These are phyloP conservation scores for Tetracladium maxilliforme DNA, from an alignment of 2,329 filamentous ascomycete genomes.

Conservation along the genomic window DNA sequence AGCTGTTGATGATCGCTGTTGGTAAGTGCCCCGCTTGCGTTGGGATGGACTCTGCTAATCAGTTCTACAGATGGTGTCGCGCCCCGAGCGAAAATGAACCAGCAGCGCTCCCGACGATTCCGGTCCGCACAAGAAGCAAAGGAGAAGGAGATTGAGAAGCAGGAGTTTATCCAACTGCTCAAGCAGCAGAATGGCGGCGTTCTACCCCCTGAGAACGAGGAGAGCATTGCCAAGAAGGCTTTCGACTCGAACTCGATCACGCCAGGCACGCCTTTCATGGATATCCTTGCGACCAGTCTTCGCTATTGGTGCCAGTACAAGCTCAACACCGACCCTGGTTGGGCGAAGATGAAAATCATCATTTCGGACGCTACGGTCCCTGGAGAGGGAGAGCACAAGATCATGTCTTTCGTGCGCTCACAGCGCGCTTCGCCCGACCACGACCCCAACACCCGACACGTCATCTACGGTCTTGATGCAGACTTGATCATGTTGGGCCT, in stretches of 20 bases:
- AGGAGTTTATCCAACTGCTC: slow-evolving; percentile 73
- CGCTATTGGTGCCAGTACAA: slow-evolving; percentile 98
- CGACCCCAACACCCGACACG: slow-evolving; percentile 91
- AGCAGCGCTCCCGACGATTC: slow-evolving; percentile 92
- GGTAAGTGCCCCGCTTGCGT: slow-evolving; percentile 34
- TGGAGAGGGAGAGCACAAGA: slow-evolving; percentile 97
- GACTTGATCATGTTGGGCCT: slow-evolving; percentile 98
- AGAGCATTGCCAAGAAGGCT: slow-evolving; percentile 64
- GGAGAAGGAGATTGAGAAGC: slow-evolving; percentile 85
- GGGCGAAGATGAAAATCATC: slow-evolving; percentile 93
- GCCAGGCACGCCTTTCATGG: slow-evolving; percentile 97
- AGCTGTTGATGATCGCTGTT: slow-evolving; percentile 94
- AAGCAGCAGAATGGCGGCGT: slow-evolving; percentile 60
- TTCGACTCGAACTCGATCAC: slow-evolving; percentile 86
- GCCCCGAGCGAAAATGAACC: slow-evolving; percentile 98
- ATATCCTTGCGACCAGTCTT: slow-evolving; percentile 76
- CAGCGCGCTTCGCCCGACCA: slow-evolving; percentile 83
- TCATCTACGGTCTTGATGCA: slow-evolving; percentile 95
- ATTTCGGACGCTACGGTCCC: slow-evolving; percentile 97
- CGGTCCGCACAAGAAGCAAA: slow-evolving; percentile 86
- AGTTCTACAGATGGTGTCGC: slow-evolving; percentile 68
- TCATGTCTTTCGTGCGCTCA: slow-evolving; percentile 95
- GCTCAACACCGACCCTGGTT: slow-evolving; percentile 88
- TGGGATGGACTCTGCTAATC: slow-evolving; percentile 1
- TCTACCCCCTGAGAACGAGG: slow-evolving; percentile 43